A percentile compares a stretch with the other conserved stretches of the same genome.
Evolutionary conservation across 2,329 filamentous ascomycete genomes (phyloP).

Genomic region (Penicillium decumbens): DNA sequence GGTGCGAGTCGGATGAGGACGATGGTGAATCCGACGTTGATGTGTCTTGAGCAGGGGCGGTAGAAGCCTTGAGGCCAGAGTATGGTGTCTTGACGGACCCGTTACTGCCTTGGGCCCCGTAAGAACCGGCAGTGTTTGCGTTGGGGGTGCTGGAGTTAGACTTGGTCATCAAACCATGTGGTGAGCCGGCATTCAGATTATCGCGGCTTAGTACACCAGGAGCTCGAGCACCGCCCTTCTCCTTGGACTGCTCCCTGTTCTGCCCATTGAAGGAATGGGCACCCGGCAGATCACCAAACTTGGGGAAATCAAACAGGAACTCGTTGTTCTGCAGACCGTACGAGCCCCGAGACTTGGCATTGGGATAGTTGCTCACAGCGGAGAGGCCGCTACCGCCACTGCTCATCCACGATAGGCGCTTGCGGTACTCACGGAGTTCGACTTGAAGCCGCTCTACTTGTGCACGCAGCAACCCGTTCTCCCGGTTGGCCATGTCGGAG

Average conservation of each 20-base stretch:
- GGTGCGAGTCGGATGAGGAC: slow-evolving; percentile 47
- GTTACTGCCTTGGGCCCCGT: slow-evolving; percentile 9
- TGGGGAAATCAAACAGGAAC: slow-evolving; percentile 95
- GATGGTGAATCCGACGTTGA: slow-evolving; percentile 46
- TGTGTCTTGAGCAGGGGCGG: slow-evolving; percentile 21
- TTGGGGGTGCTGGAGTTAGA: slow-evolving; percentile 13
- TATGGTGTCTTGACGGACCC: slow-evolving; percentile 17
- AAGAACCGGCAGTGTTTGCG: slow-evolving; percentile 5
- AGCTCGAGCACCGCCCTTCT: slow-evolving; percentile 17
- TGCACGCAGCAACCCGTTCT: slow-evolving; percentile 78
- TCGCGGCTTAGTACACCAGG: slow-evolving; percentile 32
- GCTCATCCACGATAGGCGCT: slow-evolving; percentile 65
- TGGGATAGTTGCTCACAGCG: slow-evolving; percentile 47
- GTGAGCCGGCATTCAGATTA: slow-evolving; percentile 10
- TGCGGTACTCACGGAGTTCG: slow-evolving; percentile 86
- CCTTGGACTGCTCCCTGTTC: slow-evolving; percentile 22
- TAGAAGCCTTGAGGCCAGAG: slow-evolving; percentile 19
- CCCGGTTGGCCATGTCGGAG: slow-evolving; percentile 74
- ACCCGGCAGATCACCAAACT: slow-evolving; percentile 71
- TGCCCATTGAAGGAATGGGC: slow-evolving; percentile 49
- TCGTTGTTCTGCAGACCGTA: slow-evolving; percentile 66
- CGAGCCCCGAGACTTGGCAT: slow-evolving; percentile 45
- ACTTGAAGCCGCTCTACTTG: slow-evolving; percentile 82
- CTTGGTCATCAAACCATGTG: slow-evolving; percentile 8
- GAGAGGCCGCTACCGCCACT: slow-evolving; percentile 44